Evolutionary conservation across 768 basidiomycete species (phyloP).

Genomic region (Trametes sanguinea): DNA sequence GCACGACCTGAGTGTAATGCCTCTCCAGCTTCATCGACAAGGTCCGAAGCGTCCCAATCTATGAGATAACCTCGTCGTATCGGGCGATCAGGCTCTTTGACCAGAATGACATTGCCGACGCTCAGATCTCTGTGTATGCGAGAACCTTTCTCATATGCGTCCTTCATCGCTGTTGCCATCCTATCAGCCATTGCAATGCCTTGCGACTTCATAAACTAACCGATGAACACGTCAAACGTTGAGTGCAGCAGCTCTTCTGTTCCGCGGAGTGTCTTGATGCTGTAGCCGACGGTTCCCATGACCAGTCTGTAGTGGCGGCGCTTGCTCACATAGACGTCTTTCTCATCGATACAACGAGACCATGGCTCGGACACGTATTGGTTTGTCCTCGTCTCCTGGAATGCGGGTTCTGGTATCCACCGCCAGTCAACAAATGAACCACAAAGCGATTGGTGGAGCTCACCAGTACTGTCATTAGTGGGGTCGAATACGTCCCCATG

Average conservation of each 20-base stretch:
- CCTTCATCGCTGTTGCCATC: slow-evolving; percentile 7
- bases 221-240: not conserved
- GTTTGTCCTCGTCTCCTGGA: not conserved
- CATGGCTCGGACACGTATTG: not conserved
- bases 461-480: too few species aligned
- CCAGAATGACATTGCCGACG: slow-evolving; percentile 8
- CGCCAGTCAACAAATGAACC: too few species aligned
- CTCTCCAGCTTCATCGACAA: not conserved
- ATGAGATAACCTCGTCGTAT: slow-evolving; percentile 6
- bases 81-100: not conserved
- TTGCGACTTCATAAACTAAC: not conserved
- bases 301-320: not conserved
- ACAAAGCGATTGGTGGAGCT: too few species aligned
- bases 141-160: not conserved
- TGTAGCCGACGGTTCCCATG: not conserved
- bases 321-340: not conserved
- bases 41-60: slow-evolving; percentile 9
- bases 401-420: not conserved
- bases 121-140: slow-evolving; percentile 12
- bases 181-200: too few species aligned
- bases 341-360: not conserved
- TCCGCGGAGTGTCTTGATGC: not conserved
- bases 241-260: slow-evolving; percentile 9
- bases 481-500: slow-evolving; percentile 7
- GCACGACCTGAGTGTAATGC: not conserved